These are phyloP conservation scores for Abrus precatorius DNA, from an alignment of 306 rosid species.

Conservation along the genomic window DNA sequence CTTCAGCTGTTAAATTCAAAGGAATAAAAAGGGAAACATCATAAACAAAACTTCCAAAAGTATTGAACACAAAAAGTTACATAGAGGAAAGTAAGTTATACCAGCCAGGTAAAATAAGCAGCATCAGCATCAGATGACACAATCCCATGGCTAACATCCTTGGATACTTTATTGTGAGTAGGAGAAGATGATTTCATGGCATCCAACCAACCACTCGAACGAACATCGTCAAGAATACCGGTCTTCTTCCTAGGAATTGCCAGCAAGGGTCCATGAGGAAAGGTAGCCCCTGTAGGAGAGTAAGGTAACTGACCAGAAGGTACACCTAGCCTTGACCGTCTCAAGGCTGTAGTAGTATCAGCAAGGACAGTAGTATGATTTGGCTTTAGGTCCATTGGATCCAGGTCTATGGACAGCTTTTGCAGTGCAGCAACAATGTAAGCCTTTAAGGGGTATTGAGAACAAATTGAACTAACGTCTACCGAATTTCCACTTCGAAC, in stretches of 20 bases:
- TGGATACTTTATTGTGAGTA: constrained; percentile 71
- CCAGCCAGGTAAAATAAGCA: constrained; percentile 86
- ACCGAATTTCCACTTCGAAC: constrained; percentile 55
- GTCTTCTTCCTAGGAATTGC: constrained; percentile 82
- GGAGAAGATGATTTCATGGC: constrained; percentile 99
- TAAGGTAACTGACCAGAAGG: constrained; percentile 69
- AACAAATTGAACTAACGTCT: constrained; percentile 28
- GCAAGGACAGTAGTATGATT: constrained; percentile 77
- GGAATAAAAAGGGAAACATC: not conserved
- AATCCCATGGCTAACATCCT: constrained; percentile 63
- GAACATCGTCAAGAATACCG: constrained; percentile 86
- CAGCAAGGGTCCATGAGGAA: constrained; percentile 57
- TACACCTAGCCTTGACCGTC: constrained; percentile 74
- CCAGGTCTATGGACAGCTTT: constrained; percentile 61
- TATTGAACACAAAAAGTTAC: not conserved
- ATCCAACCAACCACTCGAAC: constrained; percentile 80
- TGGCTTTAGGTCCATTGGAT: constrained; percentile 91
- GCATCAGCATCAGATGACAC: constrained; percentile 66
- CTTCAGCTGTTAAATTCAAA: constrained; percentile 64
- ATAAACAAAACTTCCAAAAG: constrained; percentile 37
- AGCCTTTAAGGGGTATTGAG: constrained; percentile 25
- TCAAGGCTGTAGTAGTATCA: constrained; percentile 71
- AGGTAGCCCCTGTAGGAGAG: constrained; percentile 67
- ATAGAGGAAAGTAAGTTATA: constrained; percentile 48
- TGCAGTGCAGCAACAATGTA: constrained; percentile 42